These are phyloP conservation scores for Sanghuangporus baumii DNA, from an alignment of 1,284 basidiomycete species.

Conservation along the genomic window DNA sequence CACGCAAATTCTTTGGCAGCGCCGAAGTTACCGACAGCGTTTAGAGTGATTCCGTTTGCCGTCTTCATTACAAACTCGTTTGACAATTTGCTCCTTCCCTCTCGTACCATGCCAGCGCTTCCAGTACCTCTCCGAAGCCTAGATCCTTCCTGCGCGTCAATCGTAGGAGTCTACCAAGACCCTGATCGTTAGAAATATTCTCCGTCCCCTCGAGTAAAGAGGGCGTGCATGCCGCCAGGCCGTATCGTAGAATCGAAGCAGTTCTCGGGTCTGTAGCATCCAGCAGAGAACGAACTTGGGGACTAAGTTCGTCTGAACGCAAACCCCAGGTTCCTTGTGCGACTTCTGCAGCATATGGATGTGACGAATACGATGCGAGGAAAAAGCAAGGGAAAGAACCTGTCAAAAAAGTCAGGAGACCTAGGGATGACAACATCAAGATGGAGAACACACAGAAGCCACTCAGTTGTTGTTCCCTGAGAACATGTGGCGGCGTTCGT, in stretches of 20 bases:
- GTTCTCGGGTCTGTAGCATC: slow-evolving; percentile 32
- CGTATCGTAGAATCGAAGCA: slow-evolving; percentile 12
- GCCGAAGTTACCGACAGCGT: not conserved
- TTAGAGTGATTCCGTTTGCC: not conserved
- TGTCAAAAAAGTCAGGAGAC: slow-evolving; percentile 23
- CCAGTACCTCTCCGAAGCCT: slow-evolving; percentile 51
- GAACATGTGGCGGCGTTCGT: slow-evolving; percentile 37
- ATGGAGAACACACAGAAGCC: slow-evolving; percentile 62
- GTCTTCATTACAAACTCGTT: not conserved
- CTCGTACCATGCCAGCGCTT: slow-evolving; percentile 15
- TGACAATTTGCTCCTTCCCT: slow-evolving; percentile 2
- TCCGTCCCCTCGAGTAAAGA: not conserved
- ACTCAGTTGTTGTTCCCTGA: slow-evolving; percentile 63
- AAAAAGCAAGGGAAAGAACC: slow-evolving; percentile 74
- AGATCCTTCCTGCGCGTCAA: slow-evolving; percentile 73
- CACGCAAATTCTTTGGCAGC: not conserved
- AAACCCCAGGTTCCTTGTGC: slow-evolving; percentile 67
- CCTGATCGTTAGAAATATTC: slow-evolving; percentile 36
- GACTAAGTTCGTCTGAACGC: slow-evolving; percentile 60
- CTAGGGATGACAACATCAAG: not conserved
- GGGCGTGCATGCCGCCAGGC: slow-evolving; percentile 6
- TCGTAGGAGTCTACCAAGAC: slow-evolving; percentile 61
- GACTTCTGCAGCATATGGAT: slow-evolving; percentile 44
- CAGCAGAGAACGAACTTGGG: slow-evolving; percentile 55
- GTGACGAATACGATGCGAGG: slow-evolving; percentile 48